Evolutionary conservation across 2,329 filamentous ascomycete species (phyloP).

Genomic region (Trichoderma oligosporum): DNA sequence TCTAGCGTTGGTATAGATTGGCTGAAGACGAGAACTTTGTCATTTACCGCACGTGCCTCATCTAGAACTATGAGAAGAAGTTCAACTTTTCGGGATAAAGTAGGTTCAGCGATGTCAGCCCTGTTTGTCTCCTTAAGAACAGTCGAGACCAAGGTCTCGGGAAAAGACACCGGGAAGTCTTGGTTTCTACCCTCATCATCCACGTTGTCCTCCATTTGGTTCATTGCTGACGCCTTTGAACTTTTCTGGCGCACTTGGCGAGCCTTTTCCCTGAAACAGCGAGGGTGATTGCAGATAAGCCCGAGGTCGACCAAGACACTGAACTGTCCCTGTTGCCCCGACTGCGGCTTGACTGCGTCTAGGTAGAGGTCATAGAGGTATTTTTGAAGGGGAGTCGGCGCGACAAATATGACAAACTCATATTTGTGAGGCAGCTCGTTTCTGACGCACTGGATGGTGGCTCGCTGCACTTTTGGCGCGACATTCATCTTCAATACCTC

Average conservation of each 20-base stretch:
- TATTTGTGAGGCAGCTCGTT: conserved; percentile 68
- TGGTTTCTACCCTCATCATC: not conserved
- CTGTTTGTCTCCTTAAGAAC: conserved; percentile 37
- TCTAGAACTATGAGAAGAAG: conserved; percentile 68
- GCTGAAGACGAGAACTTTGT: conserved; percentile 80
- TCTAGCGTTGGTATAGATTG: conserved; percentile 67
- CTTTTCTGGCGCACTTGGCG: conserved; percentile 12
- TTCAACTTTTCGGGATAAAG: conserved; percentile 63
- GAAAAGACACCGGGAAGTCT: conserved; percentile 22
- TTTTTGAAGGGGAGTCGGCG: conserved; percentile 63
- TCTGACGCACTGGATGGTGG: conserved; percentile 62
- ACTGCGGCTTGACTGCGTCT: conserved; percentile 19
- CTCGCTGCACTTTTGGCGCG: conserved; percentile 72
- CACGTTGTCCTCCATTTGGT: not conserved
- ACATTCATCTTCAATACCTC: conserved; percentile 68
- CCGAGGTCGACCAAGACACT: conserved; percentile 38
- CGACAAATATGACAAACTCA: conserved; percentile 76
- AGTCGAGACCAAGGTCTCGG: conserved; percentile 27
- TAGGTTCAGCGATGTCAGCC: conserved; percentile 42
- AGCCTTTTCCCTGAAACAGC: conserved; percentile 41
- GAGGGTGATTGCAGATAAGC: conserved; percentile 52
- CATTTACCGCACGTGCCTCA: conserved; percentile 55
- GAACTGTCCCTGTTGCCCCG: conserved; percentile 29
- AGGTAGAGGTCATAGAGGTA: conserved; percentile 56
- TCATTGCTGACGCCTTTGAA: not conserved